Percentiles rank a stretch among this genome's conserved stretches.
phyloP scores from a whole-genome alignment of 371 early-diverging fungal genomes.

The Mortierella sp. region DNA sequence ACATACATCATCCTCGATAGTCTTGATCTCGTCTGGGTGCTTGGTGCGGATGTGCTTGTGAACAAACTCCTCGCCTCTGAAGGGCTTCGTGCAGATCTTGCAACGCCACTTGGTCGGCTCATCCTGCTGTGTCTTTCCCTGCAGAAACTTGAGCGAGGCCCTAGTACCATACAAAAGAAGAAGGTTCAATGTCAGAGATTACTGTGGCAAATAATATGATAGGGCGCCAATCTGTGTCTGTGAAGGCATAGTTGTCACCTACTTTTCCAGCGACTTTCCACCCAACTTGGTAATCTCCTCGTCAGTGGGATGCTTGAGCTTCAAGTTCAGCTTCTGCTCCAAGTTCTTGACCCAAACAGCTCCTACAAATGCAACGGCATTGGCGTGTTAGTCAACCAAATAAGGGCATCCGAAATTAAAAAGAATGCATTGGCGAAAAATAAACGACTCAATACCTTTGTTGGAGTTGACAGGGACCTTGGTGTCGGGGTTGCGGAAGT shows the following conservation, averaged over 20 bases:
- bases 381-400: no score
- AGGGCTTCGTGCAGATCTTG: slow-evolving; percentile 92
- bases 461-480: slow-evolving; percentile 41
- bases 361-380: slow-evolving; percentile 45
- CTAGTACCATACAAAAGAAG: slow-evolving; percentile 30
- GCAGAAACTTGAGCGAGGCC: slow-evolving; percentile 65
- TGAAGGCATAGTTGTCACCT: slow-evolving; percentile 23
- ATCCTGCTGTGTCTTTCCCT: slow-evolving; percentile 70
- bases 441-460: slow-evolving; percentile 27
- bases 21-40: slow-evolving; percentile 82
- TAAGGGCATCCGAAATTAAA: background rate
- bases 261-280: slow-evolving; percentile 81
- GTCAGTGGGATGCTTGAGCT: slow-evolving; percentile 74
- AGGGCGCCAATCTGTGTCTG: background rate
- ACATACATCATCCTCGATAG: slow-evolving; percentile 68
- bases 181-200: background rate
- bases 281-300: slow-evolving; percentile 79
- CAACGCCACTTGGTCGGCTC: slow-evolving; percentile 93
- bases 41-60: slow-evolving; percentile 92
- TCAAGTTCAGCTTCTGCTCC: slow-evolving; percentile 75
- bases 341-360: slow-evolving; percentile 71
- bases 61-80: slow-evolving; percentile 94
- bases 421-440: background rate
- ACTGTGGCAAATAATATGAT: background rate
- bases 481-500: slow-evolving; percentile 71